Evolutionary conservation across 169 alveolate species (phyloP), one percentile per base, ranked within the genome.

Genomic region (Babesia gibsoni): DNA sequence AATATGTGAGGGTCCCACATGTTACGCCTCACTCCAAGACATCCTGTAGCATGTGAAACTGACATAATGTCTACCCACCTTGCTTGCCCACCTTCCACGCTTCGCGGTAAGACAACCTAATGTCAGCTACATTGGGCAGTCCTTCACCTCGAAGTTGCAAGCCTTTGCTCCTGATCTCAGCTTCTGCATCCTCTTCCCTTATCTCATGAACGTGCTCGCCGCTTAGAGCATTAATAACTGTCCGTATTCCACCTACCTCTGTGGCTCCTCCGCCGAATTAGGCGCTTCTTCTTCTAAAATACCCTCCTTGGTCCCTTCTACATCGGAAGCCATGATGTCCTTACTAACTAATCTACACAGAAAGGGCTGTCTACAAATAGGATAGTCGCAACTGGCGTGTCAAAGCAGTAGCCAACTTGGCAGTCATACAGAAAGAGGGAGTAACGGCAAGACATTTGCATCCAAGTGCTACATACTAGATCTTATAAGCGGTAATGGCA

Each of bases 41-140:
- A 77, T 5, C 86, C 86, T 77, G 23, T 9, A 2, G 0, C 12
- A 16, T 37, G 0, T 0, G 4, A 0, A 30, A 37, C 23, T 2
- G 35, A 36, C 29, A n/a, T 12, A 25, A 29, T 23, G 5, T 22
- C 22, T 33, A 16, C 65, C 9, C 18, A 58, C 86, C 86, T 53
- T 77, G 82, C 36, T 67, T 77, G 27, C 86, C 74, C 16, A 23
- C 46, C 22, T 48, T 23, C 86, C 86, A 77, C 1, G 86, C 86
- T 12, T 67, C 75, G 18, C 86, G 22, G 43, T 77, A 67, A 12
- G 73, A 35, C 72, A 67, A 16, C 35, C 30, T 33, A 53, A 77
- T 68, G 37, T 67, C 74, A 37, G 32, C 41, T 10, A 73, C 29
- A 3, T 48, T 9, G 30, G 84, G 84, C 22, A 73, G 53, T 49